phyloP scores from a whole-genome alignment of 1,284 basidiomycete genomes.

The Cutaneotrichosporon cavernicola region DNA sequence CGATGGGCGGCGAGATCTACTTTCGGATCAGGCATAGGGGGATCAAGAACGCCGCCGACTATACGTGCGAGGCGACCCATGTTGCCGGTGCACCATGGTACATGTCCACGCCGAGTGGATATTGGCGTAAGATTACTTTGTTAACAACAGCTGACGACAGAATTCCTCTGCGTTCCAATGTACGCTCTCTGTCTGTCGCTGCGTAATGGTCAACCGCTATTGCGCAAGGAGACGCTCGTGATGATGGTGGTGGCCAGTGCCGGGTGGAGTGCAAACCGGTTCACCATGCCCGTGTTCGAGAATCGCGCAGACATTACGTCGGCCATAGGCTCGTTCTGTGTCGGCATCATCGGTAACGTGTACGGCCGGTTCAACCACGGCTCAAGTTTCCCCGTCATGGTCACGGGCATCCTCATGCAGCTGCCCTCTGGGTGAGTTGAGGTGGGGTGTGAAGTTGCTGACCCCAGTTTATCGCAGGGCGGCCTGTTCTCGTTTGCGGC shows the following conservation, averaged over 20 bases:
- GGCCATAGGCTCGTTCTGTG: conserved; percentile 73
- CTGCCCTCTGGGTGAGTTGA: conserved; percentile 63
- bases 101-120: conserved; percentile 48
- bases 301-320: conserved; percentile 72
- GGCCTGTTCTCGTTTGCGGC: conserved; percentile 62
- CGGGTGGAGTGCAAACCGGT: conserved; percentile 76
- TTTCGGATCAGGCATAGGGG: conserved; percentile 58
- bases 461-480: conserved; percentile 54
- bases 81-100: conserved; percentile 57
- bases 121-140: conserved; percentile 53
- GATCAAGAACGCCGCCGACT: conserved; percentile 62
- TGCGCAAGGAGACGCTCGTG: conserved; percentile 65
- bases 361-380: conserved; percentile 62
- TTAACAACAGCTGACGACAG: conserved; percentile 44
- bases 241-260: conserved; percentile 70
- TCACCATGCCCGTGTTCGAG: conserved; percentile 64
- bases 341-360: conserved; percentile 77
- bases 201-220: conserved; percentile 71
- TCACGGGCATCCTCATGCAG: conserved; percentile 78
- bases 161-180: conserved; percentile 76
- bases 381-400: conserved; percentile 51
- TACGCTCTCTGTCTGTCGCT: conserved; percentile 73
- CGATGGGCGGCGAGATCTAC: conserved; percentile 71
- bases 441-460: neutral
- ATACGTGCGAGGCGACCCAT: conserved; percentile 62